Evolutionary conservation across 1,284 basidiomycete species (phyloP).

Genomic region (Ganoderma sinense): DNA sequence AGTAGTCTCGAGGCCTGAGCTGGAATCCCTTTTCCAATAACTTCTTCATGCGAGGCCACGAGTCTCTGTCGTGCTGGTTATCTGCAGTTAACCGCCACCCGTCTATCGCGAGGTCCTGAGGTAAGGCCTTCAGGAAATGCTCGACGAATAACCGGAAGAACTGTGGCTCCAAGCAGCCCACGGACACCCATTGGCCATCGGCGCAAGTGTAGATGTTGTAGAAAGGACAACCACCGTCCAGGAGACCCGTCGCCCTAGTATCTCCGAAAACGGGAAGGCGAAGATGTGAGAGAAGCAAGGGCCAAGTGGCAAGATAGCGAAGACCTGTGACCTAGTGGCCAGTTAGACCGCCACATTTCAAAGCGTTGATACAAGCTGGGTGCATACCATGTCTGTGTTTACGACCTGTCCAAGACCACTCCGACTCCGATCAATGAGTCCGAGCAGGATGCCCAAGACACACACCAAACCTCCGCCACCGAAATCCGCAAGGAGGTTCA

Average conservation of each 20-base stretch:
- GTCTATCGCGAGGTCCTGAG: constrained; percentile 40
- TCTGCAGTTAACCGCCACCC: constrained; percentile 62
- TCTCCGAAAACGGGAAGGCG: constrained; percentile 44
- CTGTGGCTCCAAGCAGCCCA: constrained; percentile 77
- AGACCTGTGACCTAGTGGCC: constrained; percentile 73
- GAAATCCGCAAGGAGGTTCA: constrained; percentile 85
- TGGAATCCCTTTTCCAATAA: constrained; percentile 74
- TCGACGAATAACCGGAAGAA: constrained; percentile 72
- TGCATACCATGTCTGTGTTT: constrained; percentile 76
- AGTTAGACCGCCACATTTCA: not conserved
- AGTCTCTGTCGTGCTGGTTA: constrained; percentile 56
- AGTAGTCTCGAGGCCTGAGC: constrained; percentile 68
- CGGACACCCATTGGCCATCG: constrained; percentile 79
- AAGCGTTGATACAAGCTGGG: not conserved
- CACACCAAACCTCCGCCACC: constrained; percentile 84
- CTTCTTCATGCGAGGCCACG: constrained; percentile 67
- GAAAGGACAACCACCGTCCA: constrained; percentile 85
- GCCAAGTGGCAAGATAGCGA: constrained; percentile 79
- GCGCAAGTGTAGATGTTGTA: constrained; percentile 80
- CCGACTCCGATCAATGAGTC: constrained; percentile 70
- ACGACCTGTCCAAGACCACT: constrained; percentile 81
- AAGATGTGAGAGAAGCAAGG: constrained; percentile 59
- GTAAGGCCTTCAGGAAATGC: constrained; percentile 61
- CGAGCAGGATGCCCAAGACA: constrained; percentile 78
- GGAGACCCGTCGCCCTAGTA: constrained; percentile 65